Base-by-base conservation (phyloP, 2,329 filamentous ascomycete genomes). In the Volutella citrinella region DNA sequence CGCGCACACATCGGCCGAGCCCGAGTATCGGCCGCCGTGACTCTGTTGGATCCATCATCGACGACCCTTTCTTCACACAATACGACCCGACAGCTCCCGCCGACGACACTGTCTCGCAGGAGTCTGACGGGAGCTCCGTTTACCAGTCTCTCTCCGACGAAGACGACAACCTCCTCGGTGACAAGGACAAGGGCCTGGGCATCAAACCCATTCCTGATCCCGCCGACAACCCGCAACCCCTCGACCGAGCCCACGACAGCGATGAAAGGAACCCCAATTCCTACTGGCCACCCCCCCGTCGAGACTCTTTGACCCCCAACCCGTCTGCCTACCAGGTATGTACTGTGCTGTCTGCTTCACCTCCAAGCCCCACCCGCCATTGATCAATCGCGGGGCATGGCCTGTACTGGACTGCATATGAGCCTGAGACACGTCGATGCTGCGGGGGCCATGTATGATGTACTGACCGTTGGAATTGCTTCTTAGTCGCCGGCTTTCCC, bases 41-140 rank as follows among this genome's bases (percentile, higher is more conserved):
- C 47, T 78, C 73, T 13, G 59, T 76, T 43, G 56, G 65, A 31
- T 76, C 72, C 39, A 72, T 77, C 41, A 60, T 73, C 51, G 70
- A 78, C 64, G 72, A 76, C 45, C 70, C 70, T 19, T 75, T 76
- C 54, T 72, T 74, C 58, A 65, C 68, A 48, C 66, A 64, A 43
- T 68, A 69, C 45, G 59, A 69, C 53, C 47, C 46, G 19, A 44
- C 53, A 34, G 40, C 49, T 34, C 48, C 55, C 42, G 43, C 50
- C 15, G 43, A 52, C 40, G 40, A 39, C 17, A 48, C 49, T 22
- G 51, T 51, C 31, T 51, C 46, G 30, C 34, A 49, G 36, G n/a
- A n/a, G n/a, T 51, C 46, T 23, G 46, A 50, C 36, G 45, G 43
- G 19, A 48, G 49, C 37, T 49, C 49, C 13, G 19, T 47, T 30